Evolutionary conservation across 768 basidiomycete species (phyloP).

Genomic region (Lactarius trivialis): DNA sequence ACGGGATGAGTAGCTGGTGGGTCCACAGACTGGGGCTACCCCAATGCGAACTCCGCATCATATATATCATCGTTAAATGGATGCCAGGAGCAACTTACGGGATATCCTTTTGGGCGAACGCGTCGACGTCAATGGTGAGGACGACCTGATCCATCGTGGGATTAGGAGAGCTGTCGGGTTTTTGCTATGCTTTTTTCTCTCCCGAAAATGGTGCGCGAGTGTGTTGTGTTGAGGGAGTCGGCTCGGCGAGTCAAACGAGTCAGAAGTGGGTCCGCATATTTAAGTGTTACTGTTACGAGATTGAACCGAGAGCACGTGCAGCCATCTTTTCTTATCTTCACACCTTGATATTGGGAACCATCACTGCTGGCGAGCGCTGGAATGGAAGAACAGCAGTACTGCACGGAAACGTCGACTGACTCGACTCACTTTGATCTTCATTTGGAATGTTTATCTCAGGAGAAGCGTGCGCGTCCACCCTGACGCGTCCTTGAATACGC

Average conservation of each 20-base stretch:
- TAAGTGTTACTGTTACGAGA: not conserved
- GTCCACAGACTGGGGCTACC: slow-evolving; percentile 6
- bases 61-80: not conserved
- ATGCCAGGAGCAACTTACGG: slow-evolving; percentile 2
- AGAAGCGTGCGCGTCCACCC: too few species aligned
- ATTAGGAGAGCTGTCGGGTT: not conserved
- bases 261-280: not conserved
- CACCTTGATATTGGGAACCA: too few species aligned
- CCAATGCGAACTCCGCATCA: not conserved
- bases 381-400: too few species aligned
- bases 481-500: too few species aligned
- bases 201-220: not conserved
- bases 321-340: not conserved
- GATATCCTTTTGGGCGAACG: not conserved
- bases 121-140: not conserved
- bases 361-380: too few species aligned
- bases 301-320: not conserved
- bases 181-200: not conserved
- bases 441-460: not conserved
- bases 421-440: too few species aligned
- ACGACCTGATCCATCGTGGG: slow-evolving; percentile 7
- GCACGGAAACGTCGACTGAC: too few species aligned
- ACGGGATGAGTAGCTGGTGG: slow-evolving; percentile 17
- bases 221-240: not conserved
- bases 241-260: not conserved